Conservation (phyloP, 2,329 filamentous ascomycete species). For the Fusarium aywerte region DNA sequence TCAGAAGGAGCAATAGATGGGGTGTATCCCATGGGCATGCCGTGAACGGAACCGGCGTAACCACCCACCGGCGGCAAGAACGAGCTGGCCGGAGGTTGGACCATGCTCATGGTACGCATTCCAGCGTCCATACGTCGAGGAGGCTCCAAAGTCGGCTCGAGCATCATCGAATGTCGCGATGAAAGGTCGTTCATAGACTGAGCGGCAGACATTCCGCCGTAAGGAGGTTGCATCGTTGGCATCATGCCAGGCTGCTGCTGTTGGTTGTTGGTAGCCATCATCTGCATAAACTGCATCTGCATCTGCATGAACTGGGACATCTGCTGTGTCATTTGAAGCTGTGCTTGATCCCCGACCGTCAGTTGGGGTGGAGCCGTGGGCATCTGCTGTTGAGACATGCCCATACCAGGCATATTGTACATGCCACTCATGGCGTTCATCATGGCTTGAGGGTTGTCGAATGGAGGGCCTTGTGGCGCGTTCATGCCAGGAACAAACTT, state of each 20-base stretch:
- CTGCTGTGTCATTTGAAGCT: constrained; percentile 83
- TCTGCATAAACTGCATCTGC: constrained; percentile 95
- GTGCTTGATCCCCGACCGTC: constrained; percentile 74
- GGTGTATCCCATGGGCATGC: constrained; percentile 71
- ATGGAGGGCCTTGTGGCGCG: constrained; percentile 53
- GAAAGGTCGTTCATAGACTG: constrained; percentile 59
- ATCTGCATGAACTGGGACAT: constrained; percentile 92
- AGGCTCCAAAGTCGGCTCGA: constrained; percentile 59
- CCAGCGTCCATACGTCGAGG: constrained; percentile 56
- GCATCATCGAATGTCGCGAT: constrained; percentile 59
- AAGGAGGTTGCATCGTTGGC: constrained; percentile 46
- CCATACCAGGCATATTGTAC: constrained; percentile 46
- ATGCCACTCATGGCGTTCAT: constrained; percentile 54
- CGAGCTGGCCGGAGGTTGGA: constrained; percentile 70
- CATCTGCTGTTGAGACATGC: constrained; percentile 45
- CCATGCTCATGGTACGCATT: constrained; percentile 84
- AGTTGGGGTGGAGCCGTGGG: constrained; percentile 59
- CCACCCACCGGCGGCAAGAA: constrained; percentile 62
- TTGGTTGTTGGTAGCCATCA: constrained; percentile 66
- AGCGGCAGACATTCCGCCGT: constrained; percentile 46
- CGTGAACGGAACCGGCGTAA: constrained; percentile 48
- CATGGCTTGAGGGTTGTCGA: constrained; percentile 59
- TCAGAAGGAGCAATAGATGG: constrained; percentile 95
- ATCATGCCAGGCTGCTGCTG: constrained; percentile 43
- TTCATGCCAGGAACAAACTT: constrained; percentile 52